phyloP scores from a whole-genome alignment of 2,329 filamentous ascomycete species.

The Xenosphaeropsis pyriputrescens region DNA sequence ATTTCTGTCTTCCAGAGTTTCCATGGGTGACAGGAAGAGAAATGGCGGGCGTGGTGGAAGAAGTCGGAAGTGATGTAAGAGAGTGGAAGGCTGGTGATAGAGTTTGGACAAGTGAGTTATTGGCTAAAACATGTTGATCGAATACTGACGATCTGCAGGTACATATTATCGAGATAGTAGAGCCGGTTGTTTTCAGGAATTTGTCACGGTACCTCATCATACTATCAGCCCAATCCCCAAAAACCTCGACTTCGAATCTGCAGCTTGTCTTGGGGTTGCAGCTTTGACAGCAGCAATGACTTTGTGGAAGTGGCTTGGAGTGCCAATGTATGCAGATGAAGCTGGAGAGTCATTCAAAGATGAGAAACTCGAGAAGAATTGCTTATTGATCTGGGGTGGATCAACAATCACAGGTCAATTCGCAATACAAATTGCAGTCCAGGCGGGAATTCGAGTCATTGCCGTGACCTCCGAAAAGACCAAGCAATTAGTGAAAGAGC shows the following conservation, averaged over 20 bases:
- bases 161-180: conserved; percentile 26
- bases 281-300: conserved; percentile 26
- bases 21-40: conserved; percentile 21
- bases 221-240: conserved; percentile 24
- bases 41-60: conserved; percentile 16
- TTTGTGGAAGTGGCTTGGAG: conserved; percentile 23
- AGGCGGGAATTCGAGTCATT: conserved; percentile 20
- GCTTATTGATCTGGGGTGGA: conserved; percentile 25
- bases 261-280: conserved; percentile 24
- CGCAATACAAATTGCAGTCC: conserved; percentile 21
- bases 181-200: conserved; percentile 26
- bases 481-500: conserved; percentile 11
- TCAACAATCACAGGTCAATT: conserved; percentile 26
- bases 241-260: conserved; percentile 18
- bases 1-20: conserved; percentile 24
- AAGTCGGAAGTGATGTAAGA: conserved; percentile 11
- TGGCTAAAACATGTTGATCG: conserved; percentile 13
- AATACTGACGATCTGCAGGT: conserved; percentile 18
- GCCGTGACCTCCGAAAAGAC: conserved; percentile 20
- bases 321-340: conserved; percentile 12
- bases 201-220: conserved; percentile 23
- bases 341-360: conserved; percentile 1
- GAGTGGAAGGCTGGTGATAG: background rate
- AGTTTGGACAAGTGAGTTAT: conserved; percentile 6
- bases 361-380: conserved; percentile 4